These are phyloP conservation scores for Colletotrichum aenigma DNA, from an alignment of 2,329 filamentous ascomycete species.

Conservation along the genomic window DNA sequence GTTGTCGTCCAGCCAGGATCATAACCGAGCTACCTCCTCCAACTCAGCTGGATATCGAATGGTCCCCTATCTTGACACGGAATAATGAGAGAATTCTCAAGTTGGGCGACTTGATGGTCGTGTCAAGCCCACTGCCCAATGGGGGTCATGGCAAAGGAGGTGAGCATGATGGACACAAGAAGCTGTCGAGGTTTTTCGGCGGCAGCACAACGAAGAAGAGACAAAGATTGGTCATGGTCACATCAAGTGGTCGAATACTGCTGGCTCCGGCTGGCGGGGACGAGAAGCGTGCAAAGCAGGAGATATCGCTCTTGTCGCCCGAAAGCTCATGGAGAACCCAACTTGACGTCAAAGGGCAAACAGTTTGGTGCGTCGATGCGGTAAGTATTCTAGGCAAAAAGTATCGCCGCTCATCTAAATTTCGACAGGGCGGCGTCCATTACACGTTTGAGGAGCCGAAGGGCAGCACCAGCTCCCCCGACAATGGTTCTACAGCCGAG, in stretches of 20 bases:
- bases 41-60: slow-evolving; percentile 95
- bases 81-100: slow-evolving; percentile 94
- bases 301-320: slow-evolving; percentile 80
- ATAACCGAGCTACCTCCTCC: slow-evolving; percentile 97
- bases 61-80: slow-evolving; percentile 92
- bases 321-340: slow-evolving; percentile 82
- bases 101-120: slow-evolving; percentile 87
- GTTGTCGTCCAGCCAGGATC: slow-evolving; percentile 72
- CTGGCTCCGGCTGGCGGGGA: slow-evolving; percentile 91
- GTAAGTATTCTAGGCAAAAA: slow-evolving; percentile 60
- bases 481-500: slow-evolving; percentile 73
- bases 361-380: slow-evolving; percentile 89
- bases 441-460: slow-evolving; percentile 96
- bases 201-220: slow-evolving; percentile 91
- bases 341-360: slow-evolving; percentile 84
- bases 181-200: slow-evolving; percentile 92
- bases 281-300: slow-evolving; percentile 93
- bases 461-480: slow-evolving; percentile 58
- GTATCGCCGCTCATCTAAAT: slow-evolving; percentile 17
- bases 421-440: slow-evolving; percentile 77
- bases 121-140: slow-evolving; percentile 77
- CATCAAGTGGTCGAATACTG: slow-evolving; percentile 87
- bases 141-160: slow-evolving; percentile 74
- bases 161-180: slow-evolving; percentile 76
- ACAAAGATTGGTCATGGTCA: slow-evolving; percentile 92